Percentiles rank a stretch among this genome's conserved stretches.
These are phyloP conservation scores for Lactarius deliciosus DNA, from an alignment of 768 basidiomycete genomes.

Conservation along the genomic window DNA sequence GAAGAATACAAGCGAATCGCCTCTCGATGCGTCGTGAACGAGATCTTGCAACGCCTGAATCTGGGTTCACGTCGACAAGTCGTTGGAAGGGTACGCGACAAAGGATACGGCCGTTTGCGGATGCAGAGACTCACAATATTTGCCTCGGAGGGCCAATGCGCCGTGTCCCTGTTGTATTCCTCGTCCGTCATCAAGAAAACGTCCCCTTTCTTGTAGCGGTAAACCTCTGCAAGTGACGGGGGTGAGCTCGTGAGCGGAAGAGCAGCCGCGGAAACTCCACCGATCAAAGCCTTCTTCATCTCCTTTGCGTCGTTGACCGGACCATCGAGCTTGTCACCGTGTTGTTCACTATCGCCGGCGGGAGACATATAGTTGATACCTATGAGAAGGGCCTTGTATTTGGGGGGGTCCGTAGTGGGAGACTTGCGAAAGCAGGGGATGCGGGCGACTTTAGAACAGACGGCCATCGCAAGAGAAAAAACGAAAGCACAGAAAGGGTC, in stretches of 20 bases:
- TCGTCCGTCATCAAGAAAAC: constrained; percentile 29
- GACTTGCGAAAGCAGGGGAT: not conserved
- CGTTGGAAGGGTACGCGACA: not conserved
- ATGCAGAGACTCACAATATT: constrained; percentile 25
- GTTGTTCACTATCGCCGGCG: not conserved
- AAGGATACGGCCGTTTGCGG: not conserved
- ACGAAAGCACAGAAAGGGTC: not conserved
- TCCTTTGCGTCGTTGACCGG: constrained; percentile 18
- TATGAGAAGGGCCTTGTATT: not conserved
- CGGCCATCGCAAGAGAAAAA: not conserved
- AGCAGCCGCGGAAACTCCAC: constrained; percentile 4
- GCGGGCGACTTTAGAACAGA: not conserved
- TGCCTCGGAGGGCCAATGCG: constrained; percentile 14
- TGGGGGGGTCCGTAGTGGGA: not conserved
- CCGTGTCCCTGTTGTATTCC: not conserved
- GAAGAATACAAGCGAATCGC: constrained; percentile 29
- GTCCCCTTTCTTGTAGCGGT: constrained; percentile 12
- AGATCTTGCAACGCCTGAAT: constrained; percentile 24
- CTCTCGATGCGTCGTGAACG: constrained; percentile 18
- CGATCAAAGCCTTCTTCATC: constrained; percentile 12
- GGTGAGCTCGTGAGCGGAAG: not conserved
- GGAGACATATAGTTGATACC: constrained; percentile 13
- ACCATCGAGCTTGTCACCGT: not conserved
- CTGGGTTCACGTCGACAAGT: constrained; percentile 4
- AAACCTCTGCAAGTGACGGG: not conserved